Evolutionary conservation across 2,329 filamentous ascomycete genomes (phyloP).

Genomic region (Sclerotinia subarctica): DNA sequence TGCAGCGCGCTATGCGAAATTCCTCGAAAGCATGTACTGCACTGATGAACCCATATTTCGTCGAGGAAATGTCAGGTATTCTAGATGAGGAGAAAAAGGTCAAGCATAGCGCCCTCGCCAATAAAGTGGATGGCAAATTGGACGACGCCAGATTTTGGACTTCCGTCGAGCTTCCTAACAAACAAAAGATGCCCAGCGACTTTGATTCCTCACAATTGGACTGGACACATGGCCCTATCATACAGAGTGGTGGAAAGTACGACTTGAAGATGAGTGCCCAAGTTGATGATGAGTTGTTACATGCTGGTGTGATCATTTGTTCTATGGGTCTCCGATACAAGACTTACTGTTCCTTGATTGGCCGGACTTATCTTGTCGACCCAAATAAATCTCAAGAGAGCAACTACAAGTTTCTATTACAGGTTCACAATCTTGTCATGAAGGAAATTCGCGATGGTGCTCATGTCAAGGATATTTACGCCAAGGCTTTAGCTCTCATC

Average conservation of each 20-base stretch:
- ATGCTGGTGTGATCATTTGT: constrained; percentile 90
- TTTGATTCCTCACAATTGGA: constrained; percentile 88
- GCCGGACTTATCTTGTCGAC: constrained; percentile 91
- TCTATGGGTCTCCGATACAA: constrained; percentile 92
- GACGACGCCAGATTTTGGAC: constrained; percentile 95
- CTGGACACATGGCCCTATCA: constrained; percentile 85
- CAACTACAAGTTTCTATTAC: constrained; percentile 85
- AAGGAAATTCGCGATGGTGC: constrained; percentile 88
- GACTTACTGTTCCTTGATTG: constrained; percentile 90
- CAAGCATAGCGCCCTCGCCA: constrained; percentile 80
- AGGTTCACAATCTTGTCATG: constrained; percentile 83
- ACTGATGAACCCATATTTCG: constrained; percentile 92
- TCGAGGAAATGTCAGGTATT: constrained; percentile 96
- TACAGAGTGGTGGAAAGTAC: constrained; percentile 95
- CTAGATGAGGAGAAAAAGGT: constrained; percentile 97
- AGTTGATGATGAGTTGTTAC: constrained; percentile 76
- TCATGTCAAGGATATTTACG: constrained; percentile 84
- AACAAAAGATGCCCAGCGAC: constrained; percentile 75
- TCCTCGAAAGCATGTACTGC: constrained; percentile 92
- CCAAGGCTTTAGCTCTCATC: constrained; percentile 76
- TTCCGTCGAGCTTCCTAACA: constrained; percentile 64
- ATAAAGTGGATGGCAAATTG: constrained; percentile 85
- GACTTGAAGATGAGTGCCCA: constrained; percentile 79
- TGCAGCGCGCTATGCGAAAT: constrained; percentile 80
- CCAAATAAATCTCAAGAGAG: constrained; percentile 94